Base-by-base conservation (phyloP, 2,329 filamentous ascomycete species). In the Scedosporium aurantiacum region DNA sequence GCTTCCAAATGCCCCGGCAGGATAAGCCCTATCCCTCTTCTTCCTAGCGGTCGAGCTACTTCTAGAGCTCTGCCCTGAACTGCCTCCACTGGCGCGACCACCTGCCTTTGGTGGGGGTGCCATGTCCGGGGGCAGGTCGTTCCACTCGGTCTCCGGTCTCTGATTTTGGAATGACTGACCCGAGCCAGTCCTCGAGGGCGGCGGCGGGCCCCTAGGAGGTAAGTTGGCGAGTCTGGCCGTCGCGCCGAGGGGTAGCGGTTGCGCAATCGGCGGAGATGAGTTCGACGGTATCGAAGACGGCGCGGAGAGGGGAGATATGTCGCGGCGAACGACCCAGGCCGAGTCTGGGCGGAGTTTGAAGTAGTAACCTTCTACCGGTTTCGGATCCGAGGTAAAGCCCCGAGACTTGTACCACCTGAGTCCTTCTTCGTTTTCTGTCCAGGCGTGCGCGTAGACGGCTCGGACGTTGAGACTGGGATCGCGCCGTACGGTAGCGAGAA, bases 351-450 rank as follows among this genome's bases (percentile, higher is more conserved):
- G 77, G 43, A 88, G 75, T 67, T 82, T 83, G 66, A 80, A 74
- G 70, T 88, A 88, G 69, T 88, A 88, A 2, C 79, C 79, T 40
- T 76, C 70, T 8, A 86, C 69, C n/a, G 77, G 74, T 41, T 75
- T 67, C 14, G 74, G 76, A 57, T 78, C 75, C 58, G 75, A 74
- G 62, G 68, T 67, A 69, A 88, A 88, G 2, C 83, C 82, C 8
- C 82, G 77, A 25, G 76, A 75, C 37, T 74, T 67, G 71, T 88
- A 88, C 85, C 85, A 88, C 62, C 75, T 75, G 63, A 87, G 71
- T 0, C 79, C 85, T 21, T 87, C 84, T 2, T 80, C 77, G 69
- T 87, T 87, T 63, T 84, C 79, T 10, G 84, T 85, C 85, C 85
- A 88, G 16, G 88, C 85, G 69, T 88, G 85, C 4, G 85, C 85